These are phyloP conservation scores for Kitagawia praeruptora DNA, from an alignment of 129 eudicot species.

Conservation along the genomic window DNA sequence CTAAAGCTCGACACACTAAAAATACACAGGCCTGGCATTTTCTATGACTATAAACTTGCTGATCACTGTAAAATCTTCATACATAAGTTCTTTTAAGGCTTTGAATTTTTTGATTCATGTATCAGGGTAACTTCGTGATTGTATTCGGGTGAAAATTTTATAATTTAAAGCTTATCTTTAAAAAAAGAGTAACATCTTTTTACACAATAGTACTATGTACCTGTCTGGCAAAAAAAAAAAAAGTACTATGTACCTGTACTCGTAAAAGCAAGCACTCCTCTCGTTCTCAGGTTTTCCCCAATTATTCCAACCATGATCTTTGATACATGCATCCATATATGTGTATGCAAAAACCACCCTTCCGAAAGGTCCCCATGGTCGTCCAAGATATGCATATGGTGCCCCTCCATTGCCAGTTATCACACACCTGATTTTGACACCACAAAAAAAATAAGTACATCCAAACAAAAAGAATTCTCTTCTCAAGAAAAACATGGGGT, in stretches of 20 bases:
- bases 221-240: too few relatives aligned
- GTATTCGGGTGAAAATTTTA: neutral
- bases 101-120: neutral
- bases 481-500: neutral
- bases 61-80: neutral
- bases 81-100: neutral
- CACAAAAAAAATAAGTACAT: neutral
- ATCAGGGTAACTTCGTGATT: neutral
- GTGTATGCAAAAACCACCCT: constrained; percentile 89
- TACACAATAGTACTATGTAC: constrained; percentile 25
- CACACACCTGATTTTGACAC: constrained; percentile 49
- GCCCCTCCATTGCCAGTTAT: constrained; percentile 82
- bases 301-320: constrained; percentile 73
- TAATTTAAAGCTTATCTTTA: neutral
- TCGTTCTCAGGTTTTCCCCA: constrained; percentile 88
- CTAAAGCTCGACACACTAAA: neutral
- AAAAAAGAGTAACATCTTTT: neutral
- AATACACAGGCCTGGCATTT: neutral
- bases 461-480: neutral
- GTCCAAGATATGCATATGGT: constrained; percentile 70
- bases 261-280: constrained; percentile 92
- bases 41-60: neutral
- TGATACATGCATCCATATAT: constrained; percentile 76
- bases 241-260: constrained; percentile 55
- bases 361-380: constrained; percentile 99